Evolutionary conservation across 2,329 filamentous ascomycete species (phyloP).

Genomic region (Trichoderma brevicompactum): DNA sequence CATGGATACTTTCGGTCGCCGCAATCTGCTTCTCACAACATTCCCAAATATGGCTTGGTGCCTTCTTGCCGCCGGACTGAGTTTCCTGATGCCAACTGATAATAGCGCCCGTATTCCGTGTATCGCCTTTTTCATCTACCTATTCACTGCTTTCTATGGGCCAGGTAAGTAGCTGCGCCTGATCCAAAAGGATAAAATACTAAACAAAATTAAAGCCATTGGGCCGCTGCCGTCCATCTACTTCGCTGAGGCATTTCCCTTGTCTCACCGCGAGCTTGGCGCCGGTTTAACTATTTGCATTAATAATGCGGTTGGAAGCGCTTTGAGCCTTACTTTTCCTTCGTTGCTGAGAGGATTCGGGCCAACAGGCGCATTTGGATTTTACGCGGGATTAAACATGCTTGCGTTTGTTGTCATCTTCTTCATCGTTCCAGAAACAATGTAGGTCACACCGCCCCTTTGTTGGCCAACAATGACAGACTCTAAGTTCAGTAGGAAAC

Average conservation of each 20-base stretch:
- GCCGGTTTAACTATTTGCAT: constrained; percentile 40
- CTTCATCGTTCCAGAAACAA: constrained; percentile 62
- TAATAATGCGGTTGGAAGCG: constrained; percentile 39
- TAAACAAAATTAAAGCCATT: constrained; percentile 34
- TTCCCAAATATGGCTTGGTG: constrained; percentile 42
- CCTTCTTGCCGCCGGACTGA: constrained; percentile 44
- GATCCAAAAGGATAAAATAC: background rate
- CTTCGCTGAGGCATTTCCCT: constrained; percentile 54
- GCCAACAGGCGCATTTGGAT: constrained; percentile 56
- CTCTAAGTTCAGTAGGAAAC: constrained; percentile 33
- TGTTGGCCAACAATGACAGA: background rate
- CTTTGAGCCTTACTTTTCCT: constrained; percentile 48
- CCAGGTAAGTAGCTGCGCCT: constrained; percentile 39
- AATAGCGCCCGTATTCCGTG: constrained; percentile 49
- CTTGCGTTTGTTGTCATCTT: constrained; percentile 67
- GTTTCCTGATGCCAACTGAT: constrained; percentile 50
- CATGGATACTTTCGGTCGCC: constrained; percentile 57
- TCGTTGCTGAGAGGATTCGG: constrained; percentile 49
- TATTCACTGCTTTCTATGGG: constrained; percentile 52
- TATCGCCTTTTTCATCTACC: constrained; percentile 55
- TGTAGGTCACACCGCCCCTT: constrained; percentile 35
- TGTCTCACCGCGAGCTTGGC: constrained; percentile 55
- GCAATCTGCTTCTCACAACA: constrained; percentile 46
- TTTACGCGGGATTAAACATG: constrained; percentile 65
- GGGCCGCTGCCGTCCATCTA: constrained; percentile 48